phyloP scores from a whole-genome alignment of 352 stramenopile species.

The Globisporangium cederbergense region DNA sequence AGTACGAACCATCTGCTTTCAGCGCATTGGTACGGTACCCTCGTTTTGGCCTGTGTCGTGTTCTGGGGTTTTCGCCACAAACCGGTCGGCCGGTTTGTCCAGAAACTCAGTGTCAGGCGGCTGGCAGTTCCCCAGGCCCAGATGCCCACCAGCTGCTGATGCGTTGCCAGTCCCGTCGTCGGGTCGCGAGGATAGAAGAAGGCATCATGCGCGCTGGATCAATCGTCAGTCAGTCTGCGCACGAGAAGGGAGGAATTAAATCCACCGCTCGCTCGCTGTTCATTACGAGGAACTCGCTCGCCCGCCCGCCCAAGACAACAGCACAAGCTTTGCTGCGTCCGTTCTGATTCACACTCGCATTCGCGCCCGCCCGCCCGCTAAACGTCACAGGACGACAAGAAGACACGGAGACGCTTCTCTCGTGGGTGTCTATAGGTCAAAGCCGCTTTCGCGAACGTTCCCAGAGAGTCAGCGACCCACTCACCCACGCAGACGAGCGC shows the following conservation, averaged over 20 bases:
- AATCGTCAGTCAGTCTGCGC: neutral
- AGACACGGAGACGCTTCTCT: neutral
- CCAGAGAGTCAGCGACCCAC: slow-evolving; percentile 2
- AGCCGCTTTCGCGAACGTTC: slow-evolving; percentile 7
- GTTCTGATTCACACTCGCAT: neutral
- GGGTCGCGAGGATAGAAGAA: too few relatives aligned
- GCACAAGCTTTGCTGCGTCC: neutral
- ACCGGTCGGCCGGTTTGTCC: too few relatives aligned
- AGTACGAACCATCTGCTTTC: neutral
- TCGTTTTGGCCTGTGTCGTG: too few relatives aligned
- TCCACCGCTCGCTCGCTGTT: neutral
- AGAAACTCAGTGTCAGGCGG: too few relatives aligned
- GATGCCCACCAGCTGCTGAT: too few relatives aligned
- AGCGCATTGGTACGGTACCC: too few relatives aligned
- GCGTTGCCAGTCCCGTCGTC: too few relatives aligned
- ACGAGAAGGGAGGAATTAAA: neutral
- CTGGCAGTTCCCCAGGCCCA: too few relatives aligned
- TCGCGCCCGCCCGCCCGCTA: neutral
- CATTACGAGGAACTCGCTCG: neutral
- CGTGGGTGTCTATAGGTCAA: neutral
- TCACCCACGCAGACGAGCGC: neutral
- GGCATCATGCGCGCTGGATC: too few relatives aligned
- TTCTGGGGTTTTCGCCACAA: too few relatives aligned
- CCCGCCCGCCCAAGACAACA: neutral
- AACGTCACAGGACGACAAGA: neutral